Percentiles rank a stretch among this genome's conserved stretches.
phyloP scores from a whole-genome alignment of 441 rosid genomes.

The Kokia cookei region DNA sequence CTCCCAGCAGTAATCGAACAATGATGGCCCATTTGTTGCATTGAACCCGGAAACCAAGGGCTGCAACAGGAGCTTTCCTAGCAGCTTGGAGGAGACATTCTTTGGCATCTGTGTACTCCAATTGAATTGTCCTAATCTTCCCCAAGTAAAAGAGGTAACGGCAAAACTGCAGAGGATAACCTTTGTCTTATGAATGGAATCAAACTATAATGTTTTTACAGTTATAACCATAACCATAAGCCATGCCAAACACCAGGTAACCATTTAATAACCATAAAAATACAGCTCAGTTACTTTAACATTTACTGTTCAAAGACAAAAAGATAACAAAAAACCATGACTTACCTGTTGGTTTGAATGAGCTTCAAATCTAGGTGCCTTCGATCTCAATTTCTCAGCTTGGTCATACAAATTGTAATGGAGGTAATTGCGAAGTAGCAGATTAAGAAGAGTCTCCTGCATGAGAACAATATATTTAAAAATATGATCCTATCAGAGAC shows the following conservation, averaged over 20 bases:
- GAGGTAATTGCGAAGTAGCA: slow-evolving; percentile 69
- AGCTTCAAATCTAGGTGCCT: slow-evolving; percentile 35
- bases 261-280: background rate
- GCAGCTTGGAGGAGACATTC: slow-evolving; percentile 80
- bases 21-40: slow-evolving; percentile 79
- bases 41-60: slow-evolving; percentile 70
- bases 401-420: slow-evolving; percentile 76
- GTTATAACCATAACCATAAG: background rate
- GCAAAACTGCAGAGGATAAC: slow-evolving; percentile 47
- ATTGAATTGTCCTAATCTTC: slow-evolving; percentile 67
- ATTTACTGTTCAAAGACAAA: background rate
- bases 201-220: background rate
- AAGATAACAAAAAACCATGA: background rate
- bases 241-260: background rate
- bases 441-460: slow-evolving; percentile 75
- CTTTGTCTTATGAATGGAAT: background rate
- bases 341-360: slow-evolving; percentile 14
- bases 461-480: slow-evolving; percentile 7
- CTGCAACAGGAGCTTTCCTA: slow-evolving; percentile 62
- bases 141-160: slow-evolving; percentile 72
- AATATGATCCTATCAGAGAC: background rate
- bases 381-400: slow-evolving; percentile 75
- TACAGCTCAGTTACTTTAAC: background rate
- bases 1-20: slow-evolving; percentile 63
- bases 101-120: slow-evolving; percentile 81